Percentiles rank a stretch among this genome's conserved stretches.
phyloP scores from a whole-genome alignment of 1,139 yeast genomes.

The Zygoascus meyerae region DNA sequence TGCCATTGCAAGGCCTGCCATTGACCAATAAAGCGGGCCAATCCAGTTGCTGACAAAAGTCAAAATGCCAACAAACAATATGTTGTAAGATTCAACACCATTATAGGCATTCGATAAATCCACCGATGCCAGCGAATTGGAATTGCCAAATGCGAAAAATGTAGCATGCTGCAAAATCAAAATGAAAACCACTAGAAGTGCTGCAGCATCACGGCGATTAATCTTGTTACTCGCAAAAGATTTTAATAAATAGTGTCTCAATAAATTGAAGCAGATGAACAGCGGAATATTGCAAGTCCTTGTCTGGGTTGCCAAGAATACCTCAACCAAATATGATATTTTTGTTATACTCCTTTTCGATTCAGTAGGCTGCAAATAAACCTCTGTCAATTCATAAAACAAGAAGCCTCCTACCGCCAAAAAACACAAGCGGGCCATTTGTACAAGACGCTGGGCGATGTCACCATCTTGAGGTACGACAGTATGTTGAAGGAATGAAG shows the following conservation, averaged over 20 bases:
- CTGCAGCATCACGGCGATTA: slow-evolving; percentile 20
- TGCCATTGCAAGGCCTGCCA: slow-evolving; percentile 46
- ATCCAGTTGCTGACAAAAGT: slow-evolving; percentile 81
- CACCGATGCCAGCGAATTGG: slow-evolving; percentile 86
- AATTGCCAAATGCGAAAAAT: slow-evolving; percentile 84
- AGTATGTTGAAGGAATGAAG: slow-evolving; percentile 37
- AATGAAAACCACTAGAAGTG: slow-evolving; percentile 25
- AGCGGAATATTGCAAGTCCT: slow-evolving; percentile 65
- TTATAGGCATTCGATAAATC: slow-evolving; percentile 90
- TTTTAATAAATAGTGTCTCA: slow-evolving; percentile 21
- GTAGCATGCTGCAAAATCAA: slow-evolving; percentile 60
- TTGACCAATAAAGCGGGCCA: slow-evolving; percentile 79
- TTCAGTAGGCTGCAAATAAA: slow-evolving; percentile 12
- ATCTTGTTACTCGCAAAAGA: slow-evolving; percentile 21
- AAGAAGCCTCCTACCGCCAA: slow-evolving; percentile 26
- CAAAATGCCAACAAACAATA: slow-evolving; percentile 66
- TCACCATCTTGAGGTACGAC: slow-evolving; percentile 16
- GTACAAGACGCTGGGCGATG: slow-evolving; percentile 22
- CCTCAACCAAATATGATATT: slow-evolving; percentile 41
- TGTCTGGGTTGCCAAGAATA: slow-evolving; percentile 65
- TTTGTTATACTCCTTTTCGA: slow-evolving; percentile 37
- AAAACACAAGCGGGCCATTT: slow-evolving; percentile 30
- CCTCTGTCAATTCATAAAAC: slow-evolving; percentile 25
- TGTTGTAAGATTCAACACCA: slow-evolving; percentile 67
- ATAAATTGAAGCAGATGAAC: slow-evolving; percentile 46